Evolutionary conservation across 176 grass and related monocot genomes (phyloP).

Genomic region (Olyra latifolia): DNA sequence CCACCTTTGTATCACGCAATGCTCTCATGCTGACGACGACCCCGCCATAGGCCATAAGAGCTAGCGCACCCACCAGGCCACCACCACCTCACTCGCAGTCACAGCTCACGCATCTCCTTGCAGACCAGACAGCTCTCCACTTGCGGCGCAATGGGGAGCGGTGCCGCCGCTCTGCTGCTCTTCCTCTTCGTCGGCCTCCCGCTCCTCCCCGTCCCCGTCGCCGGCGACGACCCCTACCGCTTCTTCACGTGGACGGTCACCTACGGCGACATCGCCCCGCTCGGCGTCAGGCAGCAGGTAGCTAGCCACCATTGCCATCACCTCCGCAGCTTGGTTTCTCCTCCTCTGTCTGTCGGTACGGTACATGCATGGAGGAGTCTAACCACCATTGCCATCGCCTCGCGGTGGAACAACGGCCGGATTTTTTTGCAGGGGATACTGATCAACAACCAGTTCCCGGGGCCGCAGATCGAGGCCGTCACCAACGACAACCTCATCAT

Average conservation of each 20-base stretch:
- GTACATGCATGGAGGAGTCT: too few relatives aligned
- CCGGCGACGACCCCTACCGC: constrained; percentile 77
- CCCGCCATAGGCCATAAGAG: background rate
- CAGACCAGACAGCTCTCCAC: background rate
- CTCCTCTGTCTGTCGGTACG: too few relatives aligned
- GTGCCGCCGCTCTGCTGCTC: background rate
- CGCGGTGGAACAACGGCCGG: too few relatives aligned
- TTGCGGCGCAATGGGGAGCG: constrained; percentile 29
- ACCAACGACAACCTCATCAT: constrained; percentile 93
- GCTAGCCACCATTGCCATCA: too few relatives aligned
- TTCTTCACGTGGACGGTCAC: constrained; percentile 92
- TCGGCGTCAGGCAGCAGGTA: constrained; percentile 90
- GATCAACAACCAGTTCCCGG: constrained; percentile 89
- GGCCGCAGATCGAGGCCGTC: constrained; percentile 90
- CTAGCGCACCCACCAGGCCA: background rate
- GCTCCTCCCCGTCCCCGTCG: constrained; percentile 32
- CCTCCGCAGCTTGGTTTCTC: too few relatives aligned
- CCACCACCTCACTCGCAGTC: background rate
- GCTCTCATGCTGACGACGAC: constrained; percentile 28
- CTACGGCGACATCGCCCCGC: constrained; percentile 78
- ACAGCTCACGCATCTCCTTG: background rate
- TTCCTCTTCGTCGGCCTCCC: background rate
- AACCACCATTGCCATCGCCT: too few relatives aligned
- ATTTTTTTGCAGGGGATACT: constrained; percentile 65
- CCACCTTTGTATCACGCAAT: constrained; percentile 24